Base-by-base conservation (phyloP, 352 stramenopile genomes). In the Globisporangium perplexum region DNA sequence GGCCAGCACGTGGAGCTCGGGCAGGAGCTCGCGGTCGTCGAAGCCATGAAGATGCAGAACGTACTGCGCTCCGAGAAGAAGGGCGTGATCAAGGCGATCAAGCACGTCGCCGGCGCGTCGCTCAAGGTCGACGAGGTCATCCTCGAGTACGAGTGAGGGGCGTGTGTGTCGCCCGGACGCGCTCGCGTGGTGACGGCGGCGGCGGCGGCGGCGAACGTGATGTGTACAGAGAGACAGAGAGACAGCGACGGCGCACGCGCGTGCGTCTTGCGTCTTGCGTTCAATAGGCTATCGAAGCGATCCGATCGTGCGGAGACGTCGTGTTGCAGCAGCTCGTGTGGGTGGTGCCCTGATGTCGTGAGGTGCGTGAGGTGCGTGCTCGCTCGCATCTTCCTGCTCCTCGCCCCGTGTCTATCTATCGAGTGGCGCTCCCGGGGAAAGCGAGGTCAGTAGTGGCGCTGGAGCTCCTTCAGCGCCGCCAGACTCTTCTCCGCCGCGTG, bases 1-100 rank as follows among this genome's bases (percentile, higher is more conserved):
- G 95, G 94, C n/a, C 74, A 98, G 55, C 46, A 85, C n/a, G 93
- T 98, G 10, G 87, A 98, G 69, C 66, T 88, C 15, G 95, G 93
- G 33, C 89, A 98, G 68, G 86, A 97, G 47, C 69, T 98, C 10
- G 95, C 90, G 45, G 84, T 98, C 26, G 88, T 98, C 22, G 95
- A 98, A 67, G 96, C 96, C 17, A 99, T 99, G 96, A 99, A 99
- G 71, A 99, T 99, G 96, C 94, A 98, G 74, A 98, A 98, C 67
- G 85, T 98, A 33, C 77, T 98, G 36, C 87, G 88, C 22, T 90
- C 94, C 15, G 78, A 96, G 65, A 93, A 92, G 65, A 79, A 70
- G n/a, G 91, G 87, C 36, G 58, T 86, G 20, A 83, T 99, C 60
- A 87, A 83, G 47, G 86, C 77, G 39, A 74, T 98, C 55, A 68